Percentiles rank a stretch among this genome's conserved stretches.
These are phyloP conservation scores for Irpex lacteus DNA, from an alignment of 1,284 basidiomycete species.

Conservation along the genomic window DNA sequence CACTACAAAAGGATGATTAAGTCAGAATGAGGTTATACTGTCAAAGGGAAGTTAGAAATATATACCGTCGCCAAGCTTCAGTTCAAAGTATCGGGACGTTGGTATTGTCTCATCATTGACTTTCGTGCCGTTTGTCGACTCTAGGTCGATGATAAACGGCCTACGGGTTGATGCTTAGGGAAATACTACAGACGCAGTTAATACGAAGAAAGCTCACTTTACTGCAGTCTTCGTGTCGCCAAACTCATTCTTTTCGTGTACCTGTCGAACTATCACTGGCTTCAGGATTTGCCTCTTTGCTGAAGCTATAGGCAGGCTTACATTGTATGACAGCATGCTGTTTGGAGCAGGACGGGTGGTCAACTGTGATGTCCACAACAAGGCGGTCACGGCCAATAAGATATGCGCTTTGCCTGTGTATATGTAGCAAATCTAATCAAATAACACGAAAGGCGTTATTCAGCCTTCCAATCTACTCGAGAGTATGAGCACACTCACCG, in stretches of 20 bases:
- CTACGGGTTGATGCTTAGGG: constrained; percentile 29
- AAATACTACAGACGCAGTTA: constrained; percentile 1
- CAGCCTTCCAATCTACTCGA: neutral
- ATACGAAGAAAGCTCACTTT: constrained; percentile 57
- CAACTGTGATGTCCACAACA: constrained; percentile 87
- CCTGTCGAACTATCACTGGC: constrained; percentile 65
- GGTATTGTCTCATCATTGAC: constrained; percentile 91
- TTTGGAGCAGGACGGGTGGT: constrained; percentile 97
- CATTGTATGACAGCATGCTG: constrained; percentile 98
- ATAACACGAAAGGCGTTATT: neutral
- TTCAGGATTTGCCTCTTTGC: constrained; percentile 6
- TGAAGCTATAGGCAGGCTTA: constrained; percentile 31
- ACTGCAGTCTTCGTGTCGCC: constrained; percentile 74
- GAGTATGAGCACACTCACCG: constrained; percentile 54
- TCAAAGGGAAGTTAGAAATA: constrained; percentile 9
- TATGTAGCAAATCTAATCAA: constrained; percentile 80
- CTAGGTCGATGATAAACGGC: constrained; percentile 95
- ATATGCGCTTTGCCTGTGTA: constrained; percentile 92
- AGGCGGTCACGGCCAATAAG: constrained; percentile 87
- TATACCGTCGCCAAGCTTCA: constrained; percentile 85
- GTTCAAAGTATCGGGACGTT: constrained; percentile 86
- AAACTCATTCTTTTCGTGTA: constrained; percentile 86
- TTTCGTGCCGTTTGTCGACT: constrained; percentile 92
- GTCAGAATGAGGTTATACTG: neutral
- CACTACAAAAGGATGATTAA: constrained; percentile 44